A percentile compares a stretch with the other conserved stretches of the same genome.
phyloP scores from a whole-genome alignment of 768 basidiomycete genomes.

The Mycena kentingensis region DNA sequence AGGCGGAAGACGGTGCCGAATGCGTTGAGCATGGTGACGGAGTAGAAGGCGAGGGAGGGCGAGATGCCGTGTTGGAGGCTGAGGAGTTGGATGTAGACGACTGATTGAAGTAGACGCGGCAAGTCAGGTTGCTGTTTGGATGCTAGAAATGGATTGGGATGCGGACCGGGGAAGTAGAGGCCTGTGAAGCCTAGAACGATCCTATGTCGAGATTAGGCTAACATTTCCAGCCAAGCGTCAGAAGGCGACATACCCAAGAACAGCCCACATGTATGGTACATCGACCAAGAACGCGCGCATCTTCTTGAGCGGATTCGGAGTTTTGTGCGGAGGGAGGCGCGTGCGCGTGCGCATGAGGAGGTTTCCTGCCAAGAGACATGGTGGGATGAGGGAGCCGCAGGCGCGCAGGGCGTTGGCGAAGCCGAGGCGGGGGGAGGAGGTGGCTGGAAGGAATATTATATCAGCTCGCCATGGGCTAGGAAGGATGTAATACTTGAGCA shows the following conservation, averaged over 20 bases:
- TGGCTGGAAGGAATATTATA: neutral
- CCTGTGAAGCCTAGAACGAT: neutral
- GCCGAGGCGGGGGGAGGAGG: conserved; percentile 1
- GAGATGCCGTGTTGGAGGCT: conserved; percentile 1
- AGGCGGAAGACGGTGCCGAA: conserved; percentile 1
- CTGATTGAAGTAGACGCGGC: too few species aligned
- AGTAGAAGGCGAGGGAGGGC: conserved; percentile 2
- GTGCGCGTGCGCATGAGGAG: neutral
- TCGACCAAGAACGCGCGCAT: conserved; percentile 1
- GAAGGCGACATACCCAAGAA: neutral
- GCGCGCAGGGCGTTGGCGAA: neutral
- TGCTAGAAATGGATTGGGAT: too few species aligned
- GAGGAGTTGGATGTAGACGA: conserved; percentile 5
- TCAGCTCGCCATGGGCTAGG: neutral
- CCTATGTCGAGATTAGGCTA: neutral
- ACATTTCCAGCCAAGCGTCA: neutral
- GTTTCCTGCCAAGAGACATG: conserved; percentile 1
- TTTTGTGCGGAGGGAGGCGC: neutral
- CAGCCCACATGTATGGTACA: neutral
- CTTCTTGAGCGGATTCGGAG: neutral
- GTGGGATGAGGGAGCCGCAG: neutral
- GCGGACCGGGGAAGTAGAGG: neutral
- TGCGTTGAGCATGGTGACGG: conserved; percentile 5
- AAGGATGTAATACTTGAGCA: conserved; percentile 3
- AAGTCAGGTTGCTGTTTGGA: too few species aligned